Evolutionary conservation across 2,329 filamentous ascomycete species (phyloP).

Genomic region (Zalaria sp.): DNA sequence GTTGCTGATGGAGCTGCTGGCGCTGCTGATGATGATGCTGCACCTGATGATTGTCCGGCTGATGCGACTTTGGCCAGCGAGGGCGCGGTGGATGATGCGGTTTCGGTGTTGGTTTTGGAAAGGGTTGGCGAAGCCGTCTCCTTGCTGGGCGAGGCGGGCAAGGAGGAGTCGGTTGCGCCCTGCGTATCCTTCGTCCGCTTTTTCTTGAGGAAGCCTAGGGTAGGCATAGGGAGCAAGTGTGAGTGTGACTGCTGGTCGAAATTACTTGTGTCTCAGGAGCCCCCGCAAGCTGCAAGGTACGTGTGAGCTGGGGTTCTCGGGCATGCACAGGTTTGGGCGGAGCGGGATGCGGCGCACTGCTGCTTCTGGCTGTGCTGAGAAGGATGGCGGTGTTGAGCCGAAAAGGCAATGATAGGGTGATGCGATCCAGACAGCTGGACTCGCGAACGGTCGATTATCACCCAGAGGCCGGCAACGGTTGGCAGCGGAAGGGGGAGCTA

Average conservation of each 20-base stretch:
- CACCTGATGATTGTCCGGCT: neutral
- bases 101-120: slow-evolving; percentile 12
- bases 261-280: neutral
- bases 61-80: slow-evolving; percentile 13
- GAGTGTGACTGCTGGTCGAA: slow-evolving; percentile 1
- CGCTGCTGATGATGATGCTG: too few species aligned
- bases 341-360: neutral
- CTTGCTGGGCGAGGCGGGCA: slow-evolving; percentile 52
- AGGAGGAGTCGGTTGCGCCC: slow-evolving; percentile 43
- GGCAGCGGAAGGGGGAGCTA: slow-evolving; percentile 1
- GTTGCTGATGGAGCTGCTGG: neutral
- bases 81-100: slow-evolving; percentile 11
- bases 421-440: slow-evolving; percentile 1
- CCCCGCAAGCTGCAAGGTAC: neutral
- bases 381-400: slow-evolving; percentile 1
- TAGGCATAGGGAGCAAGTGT: slow-evolving; percentile 54
- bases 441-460: neutral
- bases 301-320: neutral
- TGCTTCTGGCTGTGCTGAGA: slow-evolving; percentile 1
- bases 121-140: slow-evolving; percentile 39
- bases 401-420: slow-evolving; percentile 2
- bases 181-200: slow-evolving; percentile 88
- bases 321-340: neutral
- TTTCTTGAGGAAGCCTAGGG: slow-evolving; percentile 93
- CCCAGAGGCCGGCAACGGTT: slow-evolving; percentile 1